Evolutionary conservation across 495 filamentous ascomycete species (phyloP).

Genomic region (Bryoglossum gracile): DNA sequence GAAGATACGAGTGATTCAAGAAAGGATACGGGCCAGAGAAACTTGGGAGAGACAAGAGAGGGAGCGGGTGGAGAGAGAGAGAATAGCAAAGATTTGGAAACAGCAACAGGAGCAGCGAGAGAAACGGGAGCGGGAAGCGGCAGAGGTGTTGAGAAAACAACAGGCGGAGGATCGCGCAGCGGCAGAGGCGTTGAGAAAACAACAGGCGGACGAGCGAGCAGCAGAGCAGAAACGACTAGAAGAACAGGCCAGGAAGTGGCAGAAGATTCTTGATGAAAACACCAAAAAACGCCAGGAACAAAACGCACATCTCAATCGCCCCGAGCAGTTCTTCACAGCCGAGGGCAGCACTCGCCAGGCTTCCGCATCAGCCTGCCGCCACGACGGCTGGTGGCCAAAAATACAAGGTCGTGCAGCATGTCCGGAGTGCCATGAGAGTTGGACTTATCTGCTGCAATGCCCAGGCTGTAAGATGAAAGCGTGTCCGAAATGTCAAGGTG

Average conservation of each 20-base stretch:
- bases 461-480: conserved; percentile 26
- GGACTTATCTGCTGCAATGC: conserved; percentile 28
- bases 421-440: conserved; percentile 19
- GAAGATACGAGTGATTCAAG: conserved; percentile 11
- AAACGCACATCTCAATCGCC: not conserved
- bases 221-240: not conserved
- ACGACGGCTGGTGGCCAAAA: conserved; percentile 28
- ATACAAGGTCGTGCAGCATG: conserved; percentile 20
- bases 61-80: conserved; percentile 14
- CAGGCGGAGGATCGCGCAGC: too few species aligned
- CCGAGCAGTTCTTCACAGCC: not conserved
- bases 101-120: conserved; percentile 22
- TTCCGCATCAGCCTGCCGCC: conserved; percentile 11
- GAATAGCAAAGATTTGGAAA: conserved; percentile 3
- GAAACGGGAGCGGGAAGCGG: conserved; percentile 15
- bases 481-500: conserved; percentile 25
- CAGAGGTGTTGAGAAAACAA: too few species aligned
- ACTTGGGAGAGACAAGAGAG: conserved; percentile 5
- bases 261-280: conserved; percentile 1
- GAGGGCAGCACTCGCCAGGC: not conserved
- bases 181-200: conserved; percentile 8
- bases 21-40: conserved; percentile 10
- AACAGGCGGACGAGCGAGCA: not conserved
- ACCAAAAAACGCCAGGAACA: not conserved
- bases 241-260: conserved; percentile 1